A percentile compares a stretch with the other conserved stretches of the same genome.
These are phyloP conservation scores for Hylodesmum podocarpum DNA, from an alignment of 306 rosid genomes.

Conservation along the genomic window DNA sequence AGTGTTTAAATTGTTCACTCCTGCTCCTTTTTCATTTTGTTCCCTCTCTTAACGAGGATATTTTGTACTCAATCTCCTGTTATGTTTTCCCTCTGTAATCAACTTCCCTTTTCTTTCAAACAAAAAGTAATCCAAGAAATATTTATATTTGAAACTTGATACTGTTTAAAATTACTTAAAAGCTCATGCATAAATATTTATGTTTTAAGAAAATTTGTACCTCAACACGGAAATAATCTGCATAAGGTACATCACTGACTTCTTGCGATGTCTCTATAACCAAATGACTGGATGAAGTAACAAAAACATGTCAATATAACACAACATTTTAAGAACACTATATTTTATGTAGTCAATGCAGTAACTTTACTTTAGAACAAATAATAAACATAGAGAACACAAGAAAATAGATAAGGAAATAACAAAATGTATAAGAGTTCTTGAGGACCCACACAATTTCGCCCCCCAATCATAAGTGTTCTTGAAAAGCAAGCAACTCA, in stretches of 20 bases:
- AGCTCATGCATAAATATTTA: background rate
- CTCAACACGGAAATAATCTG: constrained; percentile 92
- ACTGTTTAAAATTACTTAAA: constrained; percentile 11
- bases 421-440: background rate
- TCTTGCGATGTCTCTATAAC: constrained; percentile 90
- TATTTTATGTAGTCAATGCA: constrained; percentile 9
- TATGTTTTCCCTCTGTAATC: background rate
- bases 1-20: background rate
- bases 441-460: too few species aligned
- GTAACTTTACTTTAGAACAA: background rate
- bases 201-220: constrained; percentile 46
- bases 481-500: background rate
- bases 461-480: background rate
- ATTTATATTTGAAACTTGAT: background rate
- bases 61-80: background rate
- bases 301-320: constrained; percentile 35
- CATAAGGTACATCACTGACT: constrained; percentile 83
- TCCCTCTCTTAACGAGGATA: background rate
- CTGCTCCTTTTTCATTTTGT: background rate
- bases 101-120: background rate
- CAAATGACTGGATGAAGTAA: constrained; percentile 69
- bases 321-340: background rate
- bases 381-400: constrained; percentile 6
- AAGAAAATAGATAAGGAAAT: background rate
- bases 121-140: constrained; percentile 15